These are phyloP conservation scores for Pythium phragmiticola DNA, from an alignment of 352 stramenopile species.

Conservation along the genomic window DNA sequence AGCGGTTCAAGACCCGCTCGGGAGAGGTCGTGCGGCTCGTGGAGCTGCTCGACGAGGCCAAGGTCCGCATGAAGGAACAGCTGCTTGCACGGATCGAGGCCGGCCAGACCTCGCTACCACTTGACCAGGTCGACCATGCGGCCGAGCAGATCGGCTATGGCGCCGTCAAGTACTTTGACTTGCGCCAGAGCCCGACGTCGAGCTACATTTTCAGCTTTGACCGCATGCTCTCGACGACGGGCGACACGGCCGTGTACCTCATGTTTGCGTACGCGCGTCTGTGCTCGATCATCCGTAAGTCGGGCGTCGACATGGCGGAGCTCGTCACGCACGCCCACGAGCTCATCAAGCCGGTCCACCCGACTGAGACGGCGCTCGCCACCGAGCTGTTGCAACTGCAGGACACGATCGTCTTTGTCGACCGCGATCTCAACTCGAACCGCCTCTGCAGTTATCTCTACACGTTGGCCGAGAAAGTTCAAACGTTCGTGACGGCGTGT, in stretches of 20 bases:
- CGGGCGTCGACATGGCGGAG: conserved; percentile 79
- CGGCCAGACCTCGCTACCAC: conserved; percentile 84
- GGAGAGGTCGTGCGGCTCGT: conserved; percentile 98
- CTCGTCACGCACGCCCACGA: conserved; percentile 55
- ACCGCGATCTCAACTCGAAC: conserved; percentile 96
- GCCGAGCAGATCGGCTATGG: conserved; percentile 97
- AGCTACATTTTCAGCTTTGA: conserved; percentile 99
- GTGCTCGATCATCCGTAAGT: conserved; percentile 96
- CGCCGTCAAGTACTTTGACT: conserved; percentile 99
- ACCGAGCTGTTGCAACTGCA: conserved; percentile 96
- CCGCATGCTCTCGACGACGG: conserved; percentile 98
- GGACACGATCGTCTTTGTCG: conserved; percentile 93
- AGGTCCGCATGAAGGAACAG: conserved; percentile 93
- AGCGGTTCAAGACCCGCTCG: conserved; percentile 98
- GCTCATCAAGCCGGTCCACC: conserved; percentile 66
- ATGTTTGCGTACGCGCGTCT: conserved; percentile 99
- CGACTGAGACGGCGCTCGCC: conserved; percentile 90
- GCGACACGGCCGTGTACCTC: conserved; percentile 99
- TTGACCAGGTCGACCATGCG: conserved; percentile 92
- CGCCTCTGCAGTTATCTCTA: conserved; percentile 99
- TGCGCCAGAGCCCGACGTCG: conserved; percentile 96
- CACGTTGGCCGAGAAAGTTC: conserved; percentile 95
- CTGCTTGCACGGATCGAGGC: conserved; percentile 91
- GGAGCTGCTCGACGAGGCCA: conserved; percentile 98
- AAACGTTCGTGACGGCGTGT: conserved; percentile 98